phyloP scores from a whole-genome alignment of 495 filamentous ascomycete genomes.

The Tuber indicum region DNA sequence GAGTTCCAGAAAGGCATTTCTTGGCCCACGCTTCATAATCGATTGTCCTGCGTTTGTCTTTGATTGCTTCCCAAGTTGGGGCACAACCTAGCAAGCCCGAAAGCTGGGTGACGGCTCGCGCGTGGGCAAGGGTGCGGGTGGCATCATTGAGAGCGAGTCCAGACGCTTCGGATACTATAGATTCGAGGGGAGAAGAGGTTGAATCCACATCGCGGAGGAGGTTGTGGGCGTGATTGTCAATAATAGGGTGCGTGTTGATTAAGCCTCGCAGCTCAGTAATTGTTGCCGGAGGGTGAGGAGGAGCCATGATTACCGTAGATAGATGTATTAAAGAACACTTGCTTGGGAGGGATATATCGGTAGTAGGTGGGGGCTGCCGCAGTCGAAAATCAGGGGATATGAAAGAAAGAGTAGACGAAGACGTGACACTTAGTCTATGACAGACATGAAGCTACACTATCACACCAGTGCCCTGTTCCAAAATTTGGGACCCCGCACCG shows the following conservation, averaged over 20 bases:
- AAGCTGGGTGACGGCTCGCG: slow-evolving; percentile 65
- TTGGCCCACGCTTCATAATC: slow-evolving; percentile 53
- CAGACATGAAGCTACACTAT: background rate
- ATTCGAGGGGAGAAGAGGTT: slow-evolving; percentile 43
- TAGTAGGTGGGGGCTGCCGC: background rate
- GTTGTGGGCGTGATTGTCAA: slow-evolving; percentile 87
- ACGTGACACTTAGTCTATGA: background rate
- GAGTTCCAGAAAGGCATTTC: slow-evolving; percentile 65
- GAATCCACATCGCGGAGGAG: slow-evolving; percentile 50
- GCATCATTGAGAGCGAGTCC: slow-evolving; percentile 59
- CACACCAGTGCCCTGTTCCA: background rate
- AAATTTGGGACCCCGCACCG: background rate
- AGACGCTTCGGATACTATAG: slow-evolving; percentile 68
- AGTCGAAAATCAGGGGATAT: background rate
- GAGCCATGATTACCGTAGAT: background rate
- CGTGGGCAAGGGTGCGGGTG: slow-evolving; percentile 55
- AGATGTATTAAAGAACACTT: background rate
- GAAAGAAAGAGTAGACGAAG: background rate
- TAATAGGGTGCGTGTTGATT: slow-evolving; percentile 65
- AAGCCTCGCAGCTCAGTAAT: slow-evolving; percentile 45
- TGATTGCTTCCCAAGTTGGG: slow-evolving; percentile 57
- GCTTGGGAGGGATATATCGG: background rate
- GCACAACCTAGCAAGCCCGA: slow-evolving; percentile 56
- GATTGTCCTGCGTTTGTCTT: slow-evolving; percentile 35
- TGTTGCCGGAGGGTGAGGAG: slow-evolving; percentile 9